Percentiles rank a stretch among this genome's conserved stretches.
phyloP scores from a whole-genome alignment of 1,284 basidiomycete species.

The Schizophyllum amplum region DNA sequence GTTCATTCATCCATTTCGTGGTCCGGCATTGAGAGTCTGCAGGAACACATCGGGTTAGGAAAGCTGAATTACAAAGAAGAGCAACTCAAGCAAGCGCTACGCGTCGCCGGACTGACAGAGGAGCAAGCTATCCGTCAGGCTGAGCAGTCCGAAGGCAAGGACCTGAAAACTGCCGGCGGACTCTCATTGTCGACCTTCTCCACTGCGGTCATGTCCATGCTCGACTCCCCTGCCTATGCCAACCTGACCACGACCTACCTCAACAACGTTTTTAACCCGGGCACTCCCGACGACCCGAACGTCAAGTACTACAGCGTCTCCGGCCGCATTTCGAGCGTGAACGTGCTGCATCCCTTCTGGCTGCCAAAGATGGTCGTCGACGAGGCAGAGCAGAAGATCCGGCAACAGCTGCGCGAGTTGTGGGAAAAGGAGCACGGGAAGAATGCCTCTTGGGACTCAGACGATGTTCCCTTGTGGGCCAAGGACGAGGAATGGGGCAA shows the following conservation, averaged over 20 bases:
- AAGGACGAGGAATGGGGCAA: constrained; percentile 74
- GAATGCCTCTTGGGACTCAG: constrained; percentile 4
- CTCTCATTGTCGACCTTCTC: constrained; percentile 76
- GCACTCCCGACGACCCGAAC: constrained; percentile 75
- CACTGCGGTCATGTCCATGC: constrained; percentile 80
- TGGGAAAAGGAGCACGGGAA: constrained; percentile 20
- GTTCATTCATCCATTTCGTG: constrained; percentile 2
- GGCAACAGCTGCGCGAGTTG: constrained; percentile 25
- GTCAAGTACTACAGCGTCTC: constrained; percentile 94
- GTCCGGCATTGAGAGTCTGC: constrained; percentile 11
- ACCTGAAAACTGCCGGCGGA: constrained; percentile 10
- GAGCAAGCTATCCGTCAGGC: constrained; percentile 2
- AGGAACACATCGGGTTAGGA: constrained; percentile 86
- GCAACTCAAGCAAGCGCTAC: constrained; percentile 16
- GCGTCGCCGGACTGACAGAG: constrained; percentile 3
- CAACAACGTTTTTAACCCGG: constrained; percentile 84
- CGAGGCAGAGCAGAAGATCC: constrained; percentile 54
- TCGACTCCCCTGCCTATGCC: constrained; percentile 96
- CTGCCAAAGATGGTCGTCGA: constrained; percentile 93
- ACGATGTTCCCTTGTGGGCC: constrained; percentile 30
- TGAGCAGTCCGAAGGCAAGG: background rate
- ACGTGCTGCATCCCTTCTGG: constrained; percentile 93
- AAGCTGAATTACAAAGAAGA: constrained; percentile 35
- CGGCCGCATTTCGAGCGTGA: constrained; percentile 66
- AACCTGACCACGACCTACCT: constrained; percentile 89